phyloP scores from a whole-genome alignment of 768 basidiomycete species.

The Mycena rosella region DNA sequence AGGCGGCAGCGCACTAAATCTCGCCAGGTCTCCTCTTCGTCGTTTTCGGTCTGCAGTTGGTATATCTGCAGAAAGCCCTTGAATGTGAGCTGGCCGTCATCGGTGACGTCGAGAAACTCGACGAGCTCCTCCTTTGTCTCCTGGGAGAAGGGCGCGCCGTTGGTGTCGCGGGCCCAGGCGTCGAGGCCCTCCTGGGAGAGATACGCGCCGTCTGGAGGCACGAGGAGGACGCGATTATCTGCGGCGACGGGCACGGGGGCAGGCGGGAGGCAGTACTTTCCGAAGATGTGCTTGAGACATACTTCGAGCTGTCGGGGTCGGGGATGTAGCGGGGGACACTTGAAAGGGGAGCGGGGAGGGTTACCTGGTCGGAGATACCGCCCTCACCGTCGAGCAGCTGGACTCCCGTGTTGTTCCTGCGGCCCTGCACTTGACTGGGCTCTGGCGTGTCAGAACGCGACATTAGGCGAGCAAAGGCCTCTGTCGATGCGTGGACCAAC shows the following conservation, averaged over 20 bases:
- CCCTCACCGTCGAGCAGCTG: slow-evolving; percentile 81
- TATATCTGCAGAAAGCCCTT: slow-evolving; percentile 88
- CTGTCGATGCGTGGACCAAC: too few species aligned
- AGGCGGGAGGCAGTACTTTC: slow-evolving; percentile 77
- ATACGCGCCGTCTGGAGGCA: slow-evolving; percentile 68
- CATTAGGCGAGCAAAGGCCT: not conserved
- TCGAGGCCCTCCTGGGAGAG: slow-evolving; percentile 74
- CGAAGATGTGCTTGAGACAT: slow-evolving; percentile 82
- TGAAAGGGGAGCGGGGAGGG: slow-evolving; percentile 4
- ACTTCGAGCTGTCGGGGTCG: slow-evolving; percentile 64
- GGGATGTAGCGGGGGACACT: not conserved
- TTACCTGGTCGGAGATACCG: slow-evolving; percentile 72
- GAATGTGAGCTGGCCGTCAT: slow-evolving; percentile 81
- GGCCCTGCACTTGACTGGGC: slow-evolving; percentile 69
- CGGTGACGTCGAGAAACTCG: slow-evolving; percentile 82
- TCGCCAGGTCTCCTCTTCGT: slow-evolving; percentile 88
- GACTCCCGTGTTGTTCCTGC: slow-evolving; percentile 62
- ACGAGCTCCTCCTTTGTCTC: slow-evolving; percentile 84
- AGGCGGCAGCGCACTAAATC: slow-evolving; percentile 68
- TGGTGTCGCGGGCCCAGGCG: slow-evolving; percentile 83
- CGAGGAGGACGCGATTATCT: slow-evolving; percentile 51
- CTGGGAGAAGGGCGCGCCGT: slow-evolving; percentile 82
- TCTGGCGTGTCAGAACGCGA: slow-evolving; percentile 55
- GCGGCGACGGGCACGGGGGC: slow-evolving; percentile 36
- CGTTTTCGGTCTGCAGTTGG: slow-evolving; percentile 87